A percentile compares a stretch with the other conserved stretches of the same genome.
These are phyloP conservation scores for Nemania abortiva DNA, from an alignment of 2,329 filamentous ascomycete genomes.

Conservation along the genomic window DNA sequence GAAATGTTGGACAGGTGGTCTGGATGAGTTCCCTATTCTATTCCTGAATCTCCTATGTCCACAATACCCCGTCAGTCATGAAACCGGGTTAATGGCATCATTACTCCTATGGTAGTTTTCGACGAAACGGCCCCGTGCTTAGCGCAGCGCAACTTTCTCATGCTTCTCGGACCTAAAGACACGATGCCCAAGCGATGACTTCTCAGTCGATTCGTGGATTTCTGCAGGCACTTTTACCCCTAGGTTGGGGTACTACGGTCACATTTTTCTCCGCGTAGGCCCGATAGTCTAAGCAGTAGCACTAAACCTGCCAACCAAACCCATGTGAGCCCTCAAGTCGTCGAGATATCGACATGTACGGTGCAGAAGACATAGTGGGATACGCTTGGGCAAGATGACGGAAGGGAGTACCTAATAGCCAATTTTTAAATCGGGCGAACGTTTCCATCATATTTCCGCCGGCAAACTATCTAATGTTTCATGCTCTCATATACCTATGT, in stretches of 20 bases:
- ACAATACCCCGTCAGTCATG: background rate
- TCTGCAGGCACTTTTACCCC: background rate
- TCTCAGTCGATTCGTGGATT: background rate
- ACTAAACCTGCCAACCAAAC: too few species aligned
- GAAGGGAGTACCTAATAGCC: too few species aligned
- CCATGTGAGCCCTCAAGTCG: background rate
- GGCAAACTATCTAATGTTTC: too few species aligned
- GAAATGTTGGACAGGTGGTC: conserved; percentile 11
- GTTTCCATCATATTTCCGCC: too few species aligned
- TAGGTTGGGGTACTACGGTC: background rate
- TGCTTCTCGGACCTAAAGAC: background rate
- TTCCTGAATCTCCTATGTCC: background rate
- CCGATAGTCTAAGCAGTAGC: too few species aligned
- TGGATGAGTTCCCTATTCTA: conserved; percentile 15
- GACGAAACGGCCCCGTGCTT: background rate
- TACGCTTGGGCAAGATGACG: background rate
- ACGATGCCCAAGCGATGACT: background rate
- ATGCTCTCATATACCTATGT: too few species aligned
- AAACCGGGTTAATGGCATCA: background rate
- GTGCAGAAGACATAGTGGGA: too few species aligned
- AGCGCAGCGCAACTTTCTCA: background rate
- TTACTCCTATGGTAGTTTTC: background rate
- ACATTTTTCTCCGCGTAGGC: background rate
- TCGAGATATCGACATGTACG: background rate
- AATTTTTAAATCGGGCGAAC: too few species aligned